phyloP scores from a whole-genome alignment of 179 eudicot species.

The Kewa caespitosa region DNA sequence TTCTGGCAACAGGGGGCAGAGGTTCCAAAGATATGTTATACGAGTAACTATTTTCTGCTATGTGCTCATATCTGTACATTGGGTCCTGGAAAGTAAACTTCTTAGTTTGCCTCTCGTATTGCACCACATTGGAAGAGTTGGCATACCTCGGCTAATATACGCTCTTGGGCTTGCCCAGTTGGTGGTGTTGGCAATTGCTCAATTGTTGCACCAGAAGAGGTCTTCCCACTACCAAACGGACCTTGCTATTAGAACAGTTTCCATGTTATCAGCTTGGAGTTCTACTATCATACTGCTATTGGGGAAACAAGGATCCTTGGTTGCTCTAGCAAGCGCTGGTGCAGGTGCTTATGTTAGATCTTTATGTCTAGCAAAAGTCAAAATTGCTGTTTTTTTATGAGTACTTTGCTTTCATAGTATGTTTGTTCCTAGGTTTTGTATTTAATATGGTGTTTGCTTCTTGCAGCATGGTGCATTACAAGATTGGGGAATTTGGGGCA shows the following conservation, averaged over 20 bases:
- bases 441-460: background rate
- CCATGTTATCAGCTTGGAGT: constrained; percentile 79
- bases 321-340: constrained; percentile 57
- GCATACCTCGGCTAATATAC: constrained; percentile 67
- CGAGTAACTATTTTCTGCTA: constrained; percentile 56
- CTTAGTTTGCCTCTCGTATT: constrained; percentile 32
- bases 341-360: constrained; percentile 61
- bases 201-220: constrained; percentile 35
- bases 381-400: background rate
- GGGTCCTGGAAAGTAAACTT: constrained; percentile 62
- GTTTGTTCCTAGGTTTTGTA: background rate
- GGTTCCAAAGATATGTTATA: constrained; percentile 49
- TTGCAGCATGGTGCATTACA: constrained; percentile 72
- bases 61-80: constrained; percentile 57
- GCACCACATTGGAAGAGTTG: constrained; percentile 36
- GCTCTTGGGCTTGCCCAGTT: constrained; percentile 62
- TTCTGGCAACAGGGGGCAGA: constrained; percentile 25
- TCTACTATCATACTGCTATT: constrained; percentile 68
- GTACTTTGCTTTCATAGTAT: background rate
- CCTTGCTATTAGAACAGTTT: constrained; percentile 46
- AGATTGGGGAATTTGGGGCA: constrained; percentile 52
- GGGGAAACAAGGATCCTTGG: constrained; percentile 83
- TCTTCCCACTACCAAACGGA: constrained; percentile 37
- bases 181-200: constrained; percentile 42
- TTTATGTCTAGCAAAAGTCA: constrained; percentile 6